A percentile compares a stretch with the other conserved stretches of the same genome.
phyloP scores from a whole-genome alignment of 345 rosid genomes.

The Eucalyptus sideroxylon region DNA sequence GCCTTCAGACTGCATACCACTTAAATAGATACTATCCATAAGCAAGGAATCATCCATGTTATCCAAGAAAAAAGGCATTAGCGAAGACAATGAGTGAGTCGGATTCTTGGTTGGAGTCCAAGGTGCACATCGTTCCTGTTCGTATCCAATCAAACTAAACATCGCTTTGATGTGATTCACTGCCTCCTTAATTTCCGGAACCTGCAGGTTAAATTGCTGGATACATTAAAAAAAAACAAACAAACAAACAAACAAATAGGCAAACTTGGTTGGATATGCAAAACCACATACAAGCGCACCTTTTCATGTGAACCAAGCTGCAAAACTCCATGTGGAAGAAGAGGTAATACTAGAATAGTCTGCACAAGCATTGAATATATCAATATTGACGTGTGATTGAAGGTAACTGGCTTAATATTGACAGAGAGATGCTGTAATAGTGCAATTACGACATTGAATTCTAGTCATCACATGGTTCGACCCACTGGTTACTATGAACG shows the following conservation, averaged over 20 bases:
- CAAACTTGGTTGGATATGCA: not conserved
- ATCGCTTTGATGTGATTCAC: constrained; percentile 8
- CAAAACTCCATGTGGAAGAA: not conserved
- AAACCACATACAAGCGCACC: constrained; percentile 13
- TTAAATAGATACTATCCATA: not conserved
- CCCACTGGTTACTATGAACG: not conserved
- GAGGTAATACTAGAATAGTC: not conserved
- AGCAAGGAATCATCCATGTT: not conserved
- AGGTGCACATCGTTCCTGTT: not conserved
- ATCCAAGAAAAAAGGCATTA: not conserved
- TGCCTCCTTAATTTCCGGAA: not conserved
- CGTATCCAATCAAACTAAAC: constrained; percentile 2
- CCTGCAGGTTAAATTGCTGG: not conserved
- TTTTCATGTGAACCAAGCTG: constrained; percentile 25
- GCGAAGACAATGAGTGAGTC: not conserved
- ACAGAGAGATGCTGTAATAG: not conserved
- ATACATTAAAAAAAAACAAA: constrained; percentile 2
- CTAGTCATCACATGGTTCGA: not conserved
- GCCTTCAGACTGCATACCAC: not conserved
- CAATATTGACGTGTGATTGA: not conserved
- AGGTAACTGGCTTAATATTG: not conserved
- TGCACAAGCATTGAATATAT: not conserved
- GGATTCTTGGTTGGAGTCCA: not conserved
- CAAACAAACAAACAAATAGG: no score
- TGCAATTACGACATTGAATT: not conserved